phyloP scores from a whole-genome alignment of 305 asterid species.

The Rubia peregrina region DNA sequence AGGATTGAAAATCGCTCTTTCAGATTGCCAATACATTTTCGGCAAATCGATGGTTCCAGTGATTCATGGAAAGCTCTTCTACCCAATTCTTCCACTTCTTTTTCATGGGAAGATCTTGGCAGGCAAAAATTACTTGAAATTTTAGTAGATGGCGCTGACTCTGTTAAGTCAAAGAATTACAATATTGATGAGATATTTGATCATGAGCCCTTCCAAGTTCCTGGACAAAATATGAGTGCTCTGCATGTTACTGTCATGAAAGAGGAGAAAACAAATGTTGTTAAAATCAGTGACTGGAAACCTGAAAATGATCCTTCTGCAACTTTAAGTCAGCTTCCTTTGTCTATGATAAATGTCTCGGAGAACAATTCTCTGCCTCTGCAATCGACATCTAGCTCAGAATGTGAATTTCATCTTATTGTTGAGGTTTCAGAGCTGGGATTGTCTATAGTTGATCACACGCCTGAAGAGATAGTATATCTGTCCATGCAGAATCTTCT shows the following conservation, averaged over 20 bases:
- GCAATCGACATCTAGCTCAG: conserved; percentile 44
- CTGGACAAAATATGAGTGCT: conserved; percentile 60
- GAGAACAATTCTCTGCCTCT: conserved; percentile 43
- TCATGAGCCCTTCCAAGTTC: conserved; percentile 64
- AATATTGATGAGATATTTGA: conserved; percentile 87
- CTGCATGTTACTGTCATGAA: conserved; percentile 62
- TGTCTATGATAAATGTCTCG: conserved; percentile 39
- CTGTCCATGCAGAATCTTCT: conserved; percentile 71
- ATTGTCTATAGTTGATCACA: conserved; percentile 88
- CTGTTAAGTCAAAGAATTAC: conserved; percentile 54
- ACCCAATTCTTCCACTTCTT: conserved; percentile 76
- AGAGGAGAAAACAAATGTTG: conserved; percentile 90
- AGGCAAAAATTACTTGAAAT: conserved; percentile 67
- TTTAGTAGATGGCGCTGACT: conserved; percentile 67
- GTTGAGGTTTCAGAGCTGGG: conserved; percentile 97
- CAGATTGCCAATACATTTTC: conserved; percentile 67
- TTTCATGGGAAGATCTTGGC: conserved; percentile 98
- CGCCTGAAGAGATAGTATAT: conserved; percentile 97
- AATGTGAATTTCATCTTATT: conserved; percentile 76
- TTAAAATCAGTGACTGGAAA: conserved; percentile 89
- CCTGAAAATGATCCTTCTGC: conserved; percentile 47
- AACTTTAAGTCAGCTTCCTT: conserved; percentile 23
- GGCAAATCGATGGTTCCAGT: conserved; percentile 72
- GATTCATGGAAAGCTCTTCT: conserved; percentile 79
- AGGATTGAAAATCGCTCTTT: conserved; percentile 94